Percentiles rank a stretch among this genome's conserved stretches.
Conservation (phyloP, 306 rosid species). For the Glycine latifolia region DNA sequence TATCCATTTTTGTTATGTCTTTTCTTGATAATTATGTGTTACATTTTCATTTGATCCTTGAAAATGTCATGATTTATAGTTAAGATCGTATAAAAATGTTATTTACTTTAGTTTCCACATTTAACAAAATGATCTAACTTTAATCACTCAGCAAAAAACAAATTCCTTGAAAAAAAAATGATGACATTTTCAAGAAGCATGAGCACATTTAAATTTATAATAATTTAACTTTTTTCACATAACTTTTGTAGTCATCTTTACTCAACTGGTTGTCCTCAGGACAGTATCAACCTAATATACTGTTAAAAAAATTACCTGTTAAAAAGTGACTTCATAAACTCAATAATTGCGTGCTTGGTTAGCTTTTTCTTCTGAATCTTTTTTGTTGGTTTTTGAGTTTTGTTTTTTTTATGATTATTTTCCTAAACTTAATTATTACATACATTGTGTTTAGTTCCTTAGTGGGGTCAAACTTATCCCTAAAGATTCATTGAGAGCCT, state of each 20-base stretch:
- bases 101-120: too few relatives aligned
- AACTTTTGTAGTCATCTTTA: background rate
- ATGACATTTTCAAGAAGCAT: too few relatives aligned
- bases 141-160: background rate
- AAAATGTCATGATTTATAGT: background rate
- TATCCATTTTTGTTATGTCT: background rate
- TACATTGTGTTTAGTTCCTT: background rate
- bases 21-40: background rate
- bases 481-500: background rate
- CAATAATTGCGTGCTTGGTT: background rate
- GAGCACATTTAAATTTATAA: too few relatives aligned
- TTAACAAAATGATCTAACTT: too few relatives aligned
- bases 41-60: too few relatives aligned
- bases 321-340: background rate
- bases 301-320: background rate
- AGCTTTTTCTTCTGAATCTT: background rate
- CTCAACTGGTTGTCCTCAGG: background rate
- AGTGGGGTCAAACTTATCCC: conserved; percentile 21
- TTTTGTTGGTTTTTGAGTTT: background rate
- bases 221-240: background rate
- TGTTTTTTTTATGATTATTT: background rate
- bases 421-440: background rate
- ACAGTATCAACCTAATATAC: background rate
- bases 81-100: too few relatives aligned
- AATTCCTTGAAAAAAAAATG: too few relatives aligned